Evolutionary conservation across 1,284 basidiomycete species (phyloP), one percentile per base, ranked within the genome.

Genomic region (Irpex sp.): DNA sequence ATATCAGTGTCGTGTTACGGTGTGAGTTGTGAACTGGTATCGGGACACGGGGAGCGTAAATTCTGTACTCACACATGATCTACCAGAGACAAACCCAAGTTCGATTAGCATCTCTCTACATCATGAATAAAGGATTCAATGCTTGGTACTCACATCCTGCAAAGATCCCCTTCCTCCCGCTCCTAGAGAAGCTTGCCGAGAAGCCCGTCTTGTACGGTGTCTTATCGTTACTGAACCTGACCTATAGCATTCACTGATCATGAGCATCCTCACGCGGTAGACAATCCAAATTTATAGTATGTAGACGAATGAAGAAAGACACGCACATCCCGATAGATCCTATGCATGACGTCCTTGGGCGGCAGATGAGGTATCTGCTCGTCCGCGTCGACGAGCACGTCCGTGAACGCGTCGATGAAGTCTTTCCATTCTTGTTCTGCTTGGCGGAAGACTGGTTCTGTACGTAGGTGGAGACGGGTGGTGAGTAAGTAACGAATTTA

Each of bases 201-300:
- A 96, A 84, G 4, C 81, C 81, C 4, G 77, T 83, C 76, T 97
- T 96, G 78, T 97, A 97, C 0, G 95, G 95, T 3, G 95, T 96
- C 75, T 94, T 94, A 71, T 95, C 90, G 63, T 94, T 93, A 69
- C 91, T 92, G 73, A 96, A 96, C n/a, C 94, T 85, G 14, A 95
- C 75, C 88, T 93, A 58, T n/a, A 64, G 8, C 51, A 39, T 51
- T n/a, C 10, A 28, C 5, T 42, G 4, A 45, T 42, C 3, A 45
- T 45, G 23, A 45, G 33, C 37, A 35, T 39, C 3, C 16, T 28
- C 23, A 21, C 28, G 10, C 36, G 21, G 2, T n/a, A 51, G 2
- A 48, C 37, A 39, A 35, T 23, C 23, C 23, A 4, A 23, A 16
- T 3, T 42, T 42, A 42, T 16, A 42, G 10, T 9, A 42, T 42